Conservation (phyloP, 805 yeast genomes). For the Hanseniaspora hatyaiensis region DNA sequence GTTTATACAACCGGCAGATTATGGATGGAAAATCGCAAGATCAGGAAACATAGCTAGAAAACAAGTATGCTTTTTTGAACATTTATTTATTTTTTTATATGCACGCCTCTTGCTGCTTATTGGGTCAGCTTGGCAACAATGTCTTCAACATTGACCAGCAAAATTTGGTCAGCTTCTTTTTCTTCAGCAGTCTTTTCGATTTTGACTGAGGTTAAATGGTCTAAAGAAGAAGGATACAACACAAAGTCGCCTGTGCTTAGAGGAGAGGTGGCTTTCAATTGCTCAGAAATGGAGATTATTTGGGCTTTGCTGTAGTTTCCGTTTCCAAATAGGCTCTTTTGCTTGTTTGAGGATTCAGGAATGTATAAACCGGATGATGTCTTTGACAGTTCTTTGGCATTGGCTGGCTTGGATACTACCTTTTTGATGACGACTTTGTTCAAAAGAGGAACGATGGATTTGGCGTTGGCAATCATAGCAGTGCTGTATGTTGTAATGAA, state of each 20-base stretch:
- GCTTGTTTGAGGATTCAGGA: constrained; percentile 44
- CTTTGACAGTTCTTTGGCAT: constrained; percentile 35
- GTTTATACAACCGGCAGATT: too few species aligned
- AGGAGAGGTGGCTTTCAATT: constrained; percentile 45
- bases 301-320: constrained; percentile 14
- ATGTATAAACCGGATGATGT: constrained; percentile 87
- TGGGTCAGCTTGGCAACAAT: constrained; percentile 4
- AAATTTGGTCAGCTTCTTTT: neutral
- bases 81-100: too few species aligned
- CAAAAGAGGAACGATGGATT: constrained; percentile 79
- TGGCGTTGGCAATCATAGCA: constrained; percentile 34
- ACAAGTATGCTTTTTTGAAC: too few species aligned
- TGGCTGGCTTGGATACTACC: constrained; percentile 54
- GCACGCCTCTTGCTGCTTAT: too few species aligned
- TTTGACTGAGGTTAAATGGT: constrained; percentile 39
- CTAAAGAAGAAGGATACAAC: constrained; percentile 89
- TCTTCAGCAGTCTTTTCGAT: neutral
- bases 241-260: constrained; percentile 89
- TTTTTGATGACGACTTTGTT: constrained; percentile 96
- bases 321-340: neutral
- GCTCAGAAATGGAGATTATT: constrained; percentile 2
- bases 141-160: constrained; percentile 75
- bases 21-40: too few species aligned
- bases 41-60: too few species aligned
- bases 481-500: too few species aligned